Evolutionary conservation across 73 alveolate genomes (phyloP), one percentile per base, ranked within the genome.

Genomic region (Effrenium voratum): DNA sequence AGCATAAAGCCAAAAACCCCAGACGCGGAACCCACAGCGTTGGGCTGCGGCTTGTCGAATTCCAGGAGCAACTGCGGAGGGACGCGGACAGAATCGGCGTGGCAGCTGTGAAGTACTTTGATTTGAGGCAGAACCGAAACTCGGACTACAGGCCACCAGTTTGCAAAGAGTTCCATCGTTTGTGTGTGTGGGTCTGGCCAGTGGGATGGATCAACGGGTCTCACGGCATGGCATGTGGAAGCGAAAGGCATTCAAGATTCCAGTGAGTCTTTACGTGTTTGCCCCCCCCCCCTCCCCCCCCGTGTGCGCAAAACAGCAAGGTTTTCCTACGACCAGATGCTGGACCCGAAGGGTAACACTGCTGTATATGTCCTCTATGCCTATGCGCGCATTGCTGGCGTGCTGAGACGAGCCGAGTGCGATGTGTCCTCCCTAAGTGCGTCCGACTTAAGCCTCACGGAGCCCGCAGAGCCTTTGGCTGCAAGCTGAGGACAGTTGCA

Each of bases 331-430:
- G 99, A 99, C 97, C 99, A 99, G 99, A 99, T 99, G 99, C 99
- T 99, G 73, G 99, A 99, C 95, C 99, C 99, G 76, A 99, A 99
- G 82, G 99, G 99, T 44, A 99, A 99, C 99, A 99, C 99, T 49
- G 99, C 99, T 36, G 99, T 99, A 34, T 99, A 99, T 94, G 98
- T 99, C 49, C 99, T 99, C 91, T 99, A 99, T 96, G 98, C 98
- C 81, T 91, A 99, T 99, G 99, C 99, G 90, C 99, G 99, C 95
- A 99, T 99, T 60, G 99, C 99, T 55, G 99, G 99, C 24, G 99
- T 99, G 81, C 98, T 99, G 94, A 93, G 99, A 94, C 99, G 99
- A 98, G 99, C 99, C 47, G 99, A 99, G 59, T 79, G 98, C 46
- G 91, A 50, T 32, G 59, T 72, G 59, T 45, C 77, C 45, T 93